phyloP scores from a whole-genome alignment of 305 asterid genomes.

The Stenogyne calaminthoides region DNA sequence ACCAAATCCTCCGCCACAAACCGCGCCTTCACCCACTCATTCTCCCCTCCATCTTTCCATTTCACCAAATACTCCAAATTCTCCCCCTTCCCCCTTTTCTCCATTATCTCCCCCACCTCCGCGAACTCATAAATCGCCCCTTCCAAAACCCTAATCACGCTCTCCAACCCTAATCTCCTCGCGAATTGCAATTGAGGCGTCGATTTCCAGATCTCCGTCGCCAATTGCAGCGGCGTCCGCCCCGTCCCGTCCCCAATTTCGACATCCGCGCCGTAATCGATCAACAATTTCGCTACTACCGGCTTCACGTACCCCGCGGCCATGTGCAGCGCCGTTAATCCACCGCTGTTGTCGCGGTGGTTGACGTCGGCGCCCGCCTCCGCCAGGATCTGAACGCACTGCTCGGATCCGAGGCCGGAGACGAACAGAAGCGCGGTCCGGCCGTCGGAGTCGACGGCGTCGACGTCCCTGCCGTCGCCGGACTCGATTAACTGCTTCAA shows the following conservation, averaged over 20 bases:
- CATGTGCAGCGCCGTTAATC: slow-evolving; percentile 84
- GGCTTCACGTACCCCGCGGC: slow-evolving; percentile 88
- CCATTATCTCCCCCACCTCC: slow-evolving; percentile 79
- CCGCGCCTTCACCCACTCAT: slow-evolving; percentile 79
- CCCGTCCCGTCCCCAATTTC: slow-evolving; percentile 66
- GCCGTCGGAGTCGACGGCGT: slow-evolving; percentile 80
- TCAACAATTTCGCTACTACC: slow-evolving; percentile 58
- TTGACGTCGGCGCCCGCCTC: slow-evolving; percentile 74
- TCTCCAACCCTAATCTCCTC: slow-evolving; percentile 76
- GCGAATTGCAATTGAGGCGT: slow-evolving; percentile 85
- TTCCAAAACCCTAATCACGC: slow-evolving; percentile 59
- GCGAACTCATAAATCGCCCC: slow-evolving; percentile 79
- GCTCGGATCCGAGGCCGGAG: slow-evolving; percentile 87
- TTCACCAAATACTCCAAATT: slow-evolving; percentile 73
- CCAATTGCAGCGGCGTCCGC: slow-evolving; percentile 70
- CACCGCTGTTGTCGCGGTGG: slow-evolving; percentile 59
- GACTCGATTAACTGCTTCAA: slow-evolving; percentile 48
- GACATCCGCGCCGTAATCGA: slow-evolving; percentile 67
- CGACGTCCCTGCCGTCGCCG: slow-evolving; percentile 65
- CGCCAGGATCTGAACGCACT: slow-evolving; percentile 59
- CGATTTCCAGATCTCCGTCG: slow-evolving; percentile 60
- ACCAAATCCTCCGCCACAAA: slow-evolving; percentile 72
- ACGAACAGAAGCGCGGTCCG: slow-evolving; percentile 87
- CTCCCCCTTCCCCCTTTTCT: slow-evolving; percentile 83
- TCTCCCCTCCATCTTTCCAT: slow-evolving; percentile 85